phyloP scores from a whole-genome alignment of 768 basidiomycete genomes.

The Lactarius akahatsu region DNA sequence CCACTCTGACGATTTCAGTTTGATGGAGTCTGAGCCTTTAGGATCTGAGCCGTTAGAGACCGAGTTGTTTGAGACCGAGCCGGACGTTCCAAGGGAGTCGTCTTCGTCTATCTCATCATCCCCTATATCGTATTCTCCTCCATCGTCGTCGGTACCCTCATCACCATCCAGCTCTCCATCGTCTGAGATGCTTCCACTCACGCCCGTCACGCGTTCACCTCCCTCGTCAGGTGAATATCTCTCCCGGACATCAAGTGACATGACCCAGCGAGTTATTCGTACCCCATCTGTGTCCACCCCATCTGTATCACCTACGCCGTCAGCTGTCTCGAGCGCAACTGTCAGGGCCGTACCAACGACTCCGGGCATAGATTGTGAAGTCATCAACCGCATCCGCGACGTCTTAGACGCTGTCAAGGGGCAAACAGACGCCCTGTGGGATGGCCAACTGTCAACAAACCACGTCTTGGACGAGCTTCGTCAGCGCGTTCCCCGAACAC shows the following conservation, averaged over 20 bases:
- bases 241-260: constrained; percentile 39
- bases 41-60: constrained; percentile 36
- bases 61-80: constrained; percentile 35
- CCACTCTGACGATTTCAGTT: constrained; percentile 68
- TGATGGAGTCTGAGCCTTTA: constrained; percentile 42
- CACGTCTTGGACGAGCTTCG: constrained; percentile 63
- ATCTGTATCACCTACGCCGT: constrained; percentile 39
- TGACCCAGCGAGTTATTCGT: constrained; percentile 16
- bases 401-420: constrained; percentile 59
- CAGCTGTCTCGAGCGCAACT: constrained; percentile 39
- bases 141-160: constrained; percentile 39
- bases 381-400: constrained; percentile 49
- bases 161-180: constrained; percentile 31
- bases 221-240: constrained; percentile 37
- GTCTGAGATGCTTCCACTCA: constrained; percentile 15
- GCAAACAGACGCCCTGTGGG: constrained; percentile 57
- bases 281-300: constrained; percentile 39
- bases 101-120: constrained; percentile 13
- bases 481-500: constrained; percentile 40
- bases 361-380: constrained; percentile 36
- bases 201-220: constrained; percentile 25
- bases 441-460: constrained; percentile 61
- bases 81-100: constrained; percentile 30
- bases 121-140: constrained; percentile 35
- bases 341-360: constrained; percentile 30